These are phyloP conservation scores for Thuidium tamariscinum DNA, from an alignment of 225 moss, liverwort and hornwort species.

Conservation along the genomic window DNA sequence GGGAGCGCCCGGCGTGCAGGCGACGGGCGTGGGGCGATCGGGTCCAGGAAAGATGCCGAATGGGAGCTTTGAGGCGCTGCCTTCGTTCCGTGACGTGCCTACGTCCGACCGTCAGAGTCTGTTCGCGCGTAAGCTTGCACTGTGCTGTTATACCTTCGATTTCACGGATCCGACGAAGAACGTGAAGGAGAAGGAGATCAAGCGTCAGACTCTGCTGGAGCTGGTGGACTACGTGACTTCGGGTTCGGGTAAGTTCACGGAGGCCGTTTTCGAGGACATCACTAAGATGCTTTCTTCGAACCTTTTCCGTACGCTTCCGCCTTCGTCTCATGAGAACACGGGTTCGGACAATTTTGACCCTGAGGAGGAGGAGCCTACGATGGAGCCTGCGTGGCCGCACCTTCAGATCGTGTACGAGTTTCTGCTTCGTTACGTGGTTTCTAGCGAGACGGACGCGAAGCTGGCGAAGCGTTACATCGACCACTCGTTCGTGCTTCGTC, in stretches of 20 bases:
- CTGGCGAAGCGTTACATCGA: slow-evolving; percentile 55
- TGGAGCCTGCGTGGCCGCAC: slow-evolving; percentile 59
- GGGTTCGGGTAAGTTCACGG: slow-evolving; percentile 49
- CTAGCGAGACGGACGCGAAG: slow-evolving; percentile 45
- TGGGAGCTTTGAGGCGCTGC: slow-evolving; percentile 39
- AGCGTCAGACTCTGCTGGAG: slow-evolving; percentile 58
- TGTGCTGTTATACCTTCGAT: slow-evolving; percentile 44
- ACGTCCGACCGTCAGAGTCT: slow-evolving; percentile 42
- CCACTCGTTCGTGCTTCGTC: slow-evolving; percentile 37
- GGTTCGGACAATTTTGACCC: slow-evolving; percentile 39
- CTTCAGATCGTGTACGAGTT: slow-evolving; percentile 58
- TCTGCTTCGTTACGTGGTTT: slow-evolving; percentile 44
- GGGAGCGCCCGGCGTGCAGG: neutral
- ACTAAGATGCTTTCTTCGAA: slow-evolving; percentile 38
- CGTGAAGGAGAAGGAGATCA: slow-evolving; percentile 54
- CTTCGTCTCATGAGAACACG: slow-evolving; percentile 45
- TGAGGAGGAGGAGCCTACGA: slow-evolving; percentile 51
- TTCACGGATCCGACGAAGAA: slow-evolving; percentile 47
- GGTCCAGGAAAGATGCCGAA: slow-evolving; percentile 18
- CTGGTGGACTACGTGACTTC: slow-evolving; percentile 61
- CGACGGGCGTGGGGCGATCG: neutral
- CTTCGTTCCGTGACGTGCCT: slow-evolving; percentile 48
- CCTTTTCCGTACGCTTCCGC: slow-evolving; percentile 45
- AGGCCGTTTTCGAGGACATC: slow-evolving; percentile 49
- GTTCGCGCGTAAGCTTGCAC: slow-evolving; percentile 37